Evolutionary conservation across 352 stramenopile species (phyloP).

Genomic region (Phytopythium chamaehyphon): DNA sequence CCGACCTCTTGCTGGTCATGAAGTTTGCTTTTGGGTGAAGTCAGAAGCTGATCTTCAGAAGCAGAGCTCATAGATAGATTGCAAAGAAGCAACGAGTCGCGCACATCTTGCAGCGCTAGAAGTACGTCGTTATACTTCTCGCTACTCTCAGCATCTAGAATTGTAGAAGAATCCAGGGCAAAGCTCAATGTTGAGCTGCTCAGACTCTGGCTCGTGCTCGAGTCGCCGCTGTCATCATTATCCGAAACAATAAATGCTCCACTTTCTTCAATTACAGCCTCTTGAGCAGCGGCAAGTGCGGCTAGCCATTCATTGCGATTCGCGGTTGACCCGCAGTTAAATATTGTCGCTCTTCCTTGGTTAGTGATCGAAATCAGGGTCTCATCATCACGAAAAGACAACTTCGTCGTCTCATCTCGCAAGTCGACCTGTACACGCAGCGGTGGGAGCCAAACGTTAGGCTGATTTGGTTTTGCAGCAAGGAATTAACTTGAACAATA

Average conservation of each 20-base stretch:
- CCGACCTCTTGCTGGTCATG: not conserved
- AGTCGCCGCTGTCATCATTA: constrained; percentile 28
- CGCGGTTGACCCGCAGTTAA: constrained; percentile 43
- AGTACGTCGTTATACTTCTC: constrained; percentile 51
- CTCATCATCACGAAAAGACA: constrained; percentile 62
- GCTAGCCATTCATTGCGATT: constrained; percentile 61
- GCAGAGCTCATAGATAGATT: constrained; percentile 41
- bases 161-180: constrained; percentile 8
- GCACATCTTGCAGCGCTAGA: constrained; percentile 49
- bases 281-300: constrained; percentile 49
- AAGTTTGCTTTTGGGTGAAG: not conserved
- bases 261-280: constrained; percentile 26
- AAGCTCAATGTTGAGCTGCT: constrained; percentile 1
- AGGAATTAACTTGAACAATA: too few species aligned
- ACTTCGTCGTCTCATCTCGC: constrained; percentile 38
- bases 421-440: constrained; percentile 69
- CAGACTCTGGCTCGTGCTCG: not conserved
- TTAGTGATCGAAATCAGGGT: constrained; percentile 49
- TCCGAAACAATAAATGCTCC: constrained; percentile 35
- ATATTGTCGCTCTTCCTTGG: constrained; percentile 34
- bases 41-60: constrained; percentile 21
- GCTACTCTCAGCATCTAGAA: constrained; percentile 19
- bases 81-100: constrained; percentile 61
- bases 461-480: too few species aligned
- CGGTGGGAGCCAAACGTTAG: too few species aligned